phyloP scores from a whole-genome alignment of 2,329 filamentous ascomycete species.

The Alternaria ventricosa region DNA sequence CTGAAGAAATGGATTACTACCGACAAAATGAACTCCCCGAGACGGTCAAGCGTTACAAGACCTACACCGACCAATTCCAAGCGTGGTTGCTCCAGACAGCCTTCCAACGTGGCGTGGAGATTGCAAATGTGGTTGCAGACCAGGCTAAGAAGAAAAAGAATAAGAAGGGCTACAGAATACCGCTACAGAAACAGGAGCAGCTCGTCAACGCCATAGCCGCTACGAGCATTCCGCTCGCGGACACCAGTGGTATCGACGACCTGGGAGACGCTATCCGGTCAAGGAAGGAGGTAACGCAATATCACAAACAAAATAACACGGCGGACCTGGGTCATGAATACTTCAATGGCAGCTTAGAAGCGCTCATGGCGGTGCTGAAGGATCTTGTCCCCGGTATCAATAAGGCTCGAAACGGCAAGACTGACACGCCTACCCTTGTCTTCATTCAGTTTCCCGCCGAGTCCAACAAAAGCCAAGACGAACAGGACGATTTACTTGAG shows the following conservation, averaged over 20 bases:
- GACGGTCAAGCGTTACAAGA: conserved; percentile 25
- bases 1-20: conserved; percentile 21
- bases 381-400: not conserved
- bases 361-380: conserved; percentile 3
- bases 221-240: conserved; percentile 11
- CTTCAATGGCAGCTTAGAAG: conserved; percentile 9
- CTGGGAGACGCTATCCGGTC: conserved; percentile 24
- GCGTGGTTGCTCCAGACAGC: conserved; percentile 23
- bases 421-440: not conserved
- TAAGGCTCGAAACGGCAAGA: not conserved
- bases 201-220: conserved; percentile 19
- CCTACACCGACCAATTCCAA: conserved; percentile 15
- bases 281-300: conserved; percentile 23
- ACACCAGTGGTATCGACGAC: conserved; percentile 19
- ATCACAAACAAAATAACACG: conserved; percentile 3
- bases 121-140: conserved; percentile 1
- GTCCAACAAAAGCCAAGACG: not conserved
- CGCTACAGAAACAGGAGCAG: conserved; percentile 3
- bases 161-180: conserved; percentile 12
- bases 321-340: conserved; percentile 18
- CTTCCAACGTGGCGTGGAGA: conserved; percentile 17
- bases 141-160: conserved; percentile 2
- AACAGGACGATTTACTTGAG: not conserved
- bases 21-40: conserved; percentile 21
- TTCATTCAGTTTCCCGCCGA: not conserved